These are phyloP conservation scores for Crotalaria pallida DNA, from an alignment of 306 rosid genomes.

Conservation along the genomic window DNA sequence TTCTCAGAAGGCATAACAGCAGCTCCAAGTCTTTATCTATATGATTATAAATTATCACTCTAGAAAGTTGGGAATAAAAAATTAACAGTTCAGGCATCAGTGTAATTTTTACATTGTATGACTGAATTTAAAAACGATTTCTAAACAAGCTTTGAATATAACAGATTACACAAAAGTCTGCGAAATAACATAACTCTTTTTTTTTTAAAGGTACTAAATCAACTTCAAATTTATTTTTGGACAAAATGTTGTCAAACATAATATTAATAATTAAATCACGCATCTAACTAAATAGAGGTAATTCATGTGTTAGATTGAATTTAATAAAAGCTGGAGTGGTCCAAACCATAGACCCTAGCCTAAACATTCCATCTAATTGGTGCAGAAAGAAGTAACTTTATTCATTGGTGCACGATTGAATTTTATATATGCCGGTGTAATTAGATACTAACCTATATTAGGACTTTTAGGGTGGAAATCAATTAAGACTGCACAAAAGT, in stretches of 20 bases:
- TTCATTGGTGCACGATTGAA: not conserved
- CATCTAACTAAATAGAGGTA: not conserved
- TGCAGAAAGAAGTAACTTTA: not conserved
- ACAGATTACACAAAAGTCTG: not conserved
- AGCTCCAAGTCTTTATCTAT: not conserved
- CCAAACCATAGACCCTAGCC: not conserved
- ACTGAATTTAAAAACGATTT: no score
- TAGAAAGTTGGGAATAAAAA: not conserved
- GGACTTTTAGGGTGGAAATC: not conserved
- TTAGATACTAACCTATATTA: not conserved
- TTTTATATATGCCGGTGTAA: not conserved
- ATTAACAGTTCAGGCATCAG: no score
- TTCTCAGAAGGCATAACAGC: not conserved
- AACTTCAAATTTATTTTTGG: not conserved
- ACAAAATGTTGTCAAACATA: not conserved
- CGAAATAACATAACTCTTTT: not conserved
- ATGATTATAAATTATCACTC: not conserved
- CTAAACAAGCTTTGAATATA: not conserved
- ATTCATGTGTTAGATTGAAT: not conserved
- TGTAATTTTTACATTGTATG: no score
- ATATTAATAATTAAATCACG: not conserved
- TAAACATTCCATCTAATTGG: not conserved
- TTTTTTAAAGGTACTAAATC: not conserved
- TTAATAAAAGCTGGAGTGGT: not conserved
- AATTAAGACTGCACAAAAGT: not conserved